Percentiles rank a stretch among this genome's conserved stretches.
These are phyloP conservation scores for Ogataea zsoltii DNA, from an alignment of 805 yeast genomes.

Conservation along the genomic window DNA sequence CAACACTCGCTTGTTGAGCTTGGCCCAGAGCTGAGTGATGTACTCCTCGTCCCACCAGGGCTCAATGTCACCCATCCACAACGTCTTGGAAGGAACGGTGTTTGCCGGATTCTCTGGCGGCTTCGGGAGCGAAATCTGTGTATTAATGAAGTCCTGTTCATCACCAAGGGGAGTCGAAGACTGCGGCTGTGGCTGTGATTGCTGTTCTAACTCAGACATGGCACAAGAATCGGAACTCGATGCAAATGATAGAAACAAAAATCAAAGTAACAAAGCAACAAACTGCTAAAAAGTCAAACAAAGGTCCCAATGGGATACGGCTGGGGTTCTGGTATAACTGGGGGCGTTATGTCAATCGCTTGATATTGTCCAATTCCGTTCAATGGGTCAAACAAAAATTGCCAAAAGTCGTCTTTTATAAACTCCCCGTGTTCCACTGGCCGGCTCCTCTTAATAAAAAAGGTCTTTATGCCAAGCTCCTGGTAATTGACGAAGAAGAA, in stretches of 20 bases:
- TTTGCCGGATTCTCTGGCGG: conserved; percentile 56
- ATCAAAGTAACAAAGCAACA: not conserved
- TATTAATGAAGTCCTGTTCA: conserved; percentile 20
- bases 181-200: conserved; percentile 8
- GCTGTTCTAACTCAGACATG: conserved; percentile 19
- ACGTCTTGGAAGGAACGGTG: conserved; percentile 60
- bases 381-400: too few species aligned
- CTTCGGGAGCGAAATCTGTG: conserved; percentile 43
- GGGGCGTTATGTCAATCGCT: too few species aligned
- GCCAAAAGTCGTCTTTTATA: too few species aligned
- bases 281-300: not conserved
- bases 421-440: too few species aligned
- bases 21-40: conserved; percentile 59
- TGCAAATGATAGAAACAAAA: not conserved
- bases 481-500: not conserved
- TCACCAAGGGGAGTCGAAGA: conserved; percentile 10
- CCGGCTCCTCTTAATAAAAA: too few species aligned
- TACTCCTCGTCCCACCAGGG: conserved; percentile 74
- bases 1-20: conserved; percentile 53
- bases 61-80: conserved; percentile 89
- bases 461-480: too few species aligned
- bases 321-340: too few species aligned
- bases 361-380: too few species aligned
- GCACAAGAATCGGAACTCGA: not conserved
- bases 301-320: not conserved